phyloP scores from a whole-genome alignment of 495 filamentous ascomycete genomes.

The Annulohypoxylon bovei region DNA sequence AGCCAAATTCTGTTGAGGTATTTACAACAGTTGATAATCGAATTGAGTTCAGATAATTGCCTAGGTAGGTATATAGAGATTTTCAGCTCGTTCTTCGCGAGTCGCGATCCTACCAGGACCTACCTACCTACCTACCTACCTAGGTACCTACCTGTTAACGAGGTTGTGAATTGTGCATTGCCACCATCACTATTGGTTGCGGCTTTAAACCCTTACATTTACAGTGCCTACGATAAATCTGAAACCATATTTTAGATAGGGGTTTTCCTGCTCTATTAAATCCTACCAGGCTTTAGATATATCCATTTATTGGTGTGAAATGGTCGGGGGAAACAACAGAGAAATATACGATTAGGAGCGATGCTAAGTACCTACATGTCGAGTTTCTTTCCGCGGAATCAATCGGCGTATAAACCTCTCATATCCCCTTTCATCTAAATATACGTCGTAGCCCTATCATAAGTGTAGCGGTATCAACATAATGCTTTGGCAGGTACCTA shows the following conservation, averaged over 20 bases:
- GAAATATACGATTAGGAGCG: not conserved
- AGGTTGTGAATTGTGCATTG: not conserved
- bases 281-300: not conserved
- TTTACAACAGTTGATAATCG: not conserved
- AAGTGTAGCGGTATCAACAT: not conserved
- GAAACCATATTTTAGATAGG: not conserved
- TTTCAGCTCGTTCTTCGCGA: too few relatives aligned
- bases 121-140: not conserved
- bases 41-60: too few relatives aligned
- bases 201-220: not conserved
- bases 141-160: not conserved
- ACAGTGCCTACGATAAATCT: not conserved
- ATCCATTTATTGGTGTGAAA: not conserved
- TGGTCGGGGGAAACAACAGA: too few relatives aligned
- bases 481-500: too few relatives aligned
- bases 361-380: not conserved
- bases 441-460: not conserved
- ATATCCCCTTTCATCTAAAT: not conserved
- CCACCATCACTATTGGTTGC: not conserved
- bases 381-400: not conserved
- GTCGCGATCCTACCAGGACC: too few relatives aligned
- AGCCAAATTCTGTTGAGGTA: not conserved
- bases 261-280: not conserved
- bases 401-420: not conserved
- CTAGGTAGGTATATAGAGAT: too few relatives aligned